Base-by-base conservation (phyloP, 192 early-diverging fungal genomes). In the Backusella australiensis region DNA sequence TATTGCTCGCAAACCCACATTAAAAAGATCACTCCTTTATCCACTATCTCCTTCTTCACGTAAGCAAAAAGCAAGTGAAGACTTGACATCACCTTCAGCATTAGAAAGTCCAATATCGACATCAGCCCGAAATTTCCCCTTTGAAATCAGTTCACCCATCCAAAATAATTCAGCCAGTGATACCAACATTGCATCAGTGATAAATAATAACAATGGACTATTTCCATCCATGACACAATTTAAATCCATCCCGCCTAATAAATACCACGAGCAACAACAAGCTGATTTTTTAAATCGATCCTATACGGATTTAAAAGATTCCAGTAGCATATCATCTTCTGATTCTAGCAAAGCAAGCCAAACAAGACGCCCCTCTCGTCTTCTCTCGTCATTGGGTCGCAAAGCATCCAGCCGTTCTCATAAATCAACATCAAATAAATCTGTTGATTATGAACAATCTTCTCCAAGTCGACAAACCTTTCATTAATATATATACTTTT, bases 1-100 rank as follows among this genome's bases (percentile, higher is more conserved):
- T 17, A 71, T 42, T 9, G 26, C 42, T 7, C 67, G 46, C 29
- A 67, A 34, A 69, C 15, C 38, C 17, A 73, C 72, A 34, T 56
- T 71, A 17, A 78, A 78, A 67, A 63, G 67, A 21, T 77, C 69
- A 3, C 26, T 77, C 15, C 41, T 77, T 12, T 70, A 69, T 32
- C 59, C 59, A 46, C 6, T 71, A 26, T 59, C 56, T 14, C 56
- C 56, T 59, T 34, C 21, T 8, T 44, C 41, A 29, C 46, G 56
- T 4, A 77, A 72, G 39, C 34, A 72, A 1, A 70, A 72, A 70
- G 36, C 49, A 19, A 34, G 46, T 14, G 76, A 77, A 26, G 21
- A 59, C 12, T 59, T 26, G 12, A 26, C 9, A 14, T 59, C 56
- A 0, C 56, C 56, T 59, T 59, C 23, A 59, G 23, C 1, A 49